Evolutionary conservation across 345 rosid genomes (phyloP), one percentile per base, ranked within the genome.

Genomic region (Ceriops tagal): DNA sequence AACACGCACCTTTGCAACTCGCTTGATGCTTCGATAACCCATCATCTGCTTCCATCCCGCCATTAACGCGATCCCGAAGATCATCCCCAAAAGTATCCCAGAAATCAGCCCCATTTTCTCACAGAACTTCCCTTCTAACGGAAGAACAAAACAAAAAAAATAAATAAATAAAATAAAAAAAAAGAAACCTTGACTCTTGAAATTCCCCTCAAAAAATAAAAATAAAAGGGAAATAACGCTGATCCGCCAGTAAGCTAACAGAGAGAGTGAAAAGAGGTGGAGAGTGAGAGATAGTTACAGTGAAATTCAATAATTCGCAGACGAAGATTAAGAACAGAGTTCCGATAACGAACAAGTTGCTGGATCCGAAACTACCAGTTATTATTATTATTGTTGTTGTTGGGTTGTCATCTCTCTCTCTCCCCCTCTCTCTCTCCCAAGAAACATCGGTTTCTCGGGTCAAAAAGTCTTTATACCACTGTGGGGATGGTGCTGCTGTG

Each of bases 21-120:
- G 87, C 80, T 92, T 90, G 61, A 85, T 73, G 76, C 90, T 77
- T 32, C 99, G 91, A 71, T 90, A 90, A 68, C 78, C 79, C 95
- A 92, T 96, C 97, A 92, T 92, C 69, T 83, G 92, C 73, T 83
- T 79, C 99, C 98, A 96, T 13, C 90, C 98, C 53, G 96, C 99
- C 97, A 96, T 89, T 66, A 96, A 59, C 61, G 86, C 89, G 70
- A 96, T 83, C 66, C 99, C 99, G 74, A 90, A 83, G 79, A 85
- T 63, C 73, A 83, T 75, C 77, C 99, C 99, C 78, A 92, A 71
- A 53, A 96, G 68, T 57, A 92, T 76, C 76, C 99, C 99, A 19
- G 98, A 88, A 67, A 96, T 79, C 83, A 92, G 76, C 71, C 99
- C 99, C 99, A 96, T 90, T 71, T 80, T 82, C 79, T 81, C 75